A percentile compares a stretch with the other conserved stretches of the same genome.
These are phyloP conservation scores for Globisporangium ultimum DNA, from an alignment of 352 stramenopile species.

Conservation along the genomic window DNA sequence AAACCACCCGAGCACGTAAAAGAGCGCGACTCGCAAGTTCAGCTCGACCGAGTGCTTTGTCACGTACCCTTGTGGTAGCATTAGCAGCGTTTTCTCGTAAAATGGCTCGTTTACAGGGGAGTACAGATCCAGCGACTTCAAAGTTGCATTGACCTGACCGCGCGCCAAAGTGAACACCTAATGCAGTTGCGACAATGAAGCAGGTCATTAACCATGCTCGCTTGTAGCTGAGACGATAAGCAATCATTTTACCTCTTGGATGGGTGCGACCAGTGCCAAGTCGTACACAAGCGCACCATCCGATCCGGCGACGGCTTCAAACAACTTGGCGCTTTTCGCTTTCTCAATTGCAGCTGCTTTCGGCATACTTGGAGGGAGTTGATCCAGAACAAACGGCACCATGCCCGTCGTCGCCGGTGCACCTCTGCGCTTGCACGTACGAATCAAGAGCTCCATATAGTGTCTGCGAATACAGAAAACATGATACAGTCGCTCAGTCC, in stretches of 20 bases:
- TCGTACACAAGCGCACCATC: slow-evolving; percentile 95
- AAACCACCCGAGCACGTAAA: slow-evolving; percentile 91
- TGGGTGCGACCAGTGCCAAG: slow-evolving; percentile 77
- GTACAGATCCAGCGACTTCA: background rate
- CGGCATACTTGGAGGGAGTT: slow-evolving; percentile 66
- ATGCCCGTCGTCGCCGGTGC: slow-evolving; percentile 96
- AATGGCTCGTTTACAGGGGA: slow-evolving; percentile 24
- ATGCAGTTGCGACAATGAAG: background rate
- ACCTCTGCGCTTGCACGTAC: slow-evolving; percentile 91
- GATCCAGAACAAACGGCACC: slow-evolving; percentile 92
- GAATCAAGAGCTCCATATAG: slow-evolving; percentile 93
- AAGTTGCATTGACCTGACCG: background rate
- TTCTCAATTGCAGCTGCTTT: slow-evolving; percentile 73
- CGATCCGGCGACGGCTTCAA: slow-evolving; percentile 87
- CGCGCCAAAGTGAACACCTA: slow-evolving; percentile 15
- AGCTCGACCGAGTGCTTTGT: slow-evolving; percentile 76
- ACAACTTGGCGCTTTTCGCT: slow-evolving; percentile 79
- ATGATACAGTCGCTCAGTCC: background rate
- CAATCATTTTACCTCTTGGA: slow-evolving; percentile 31
- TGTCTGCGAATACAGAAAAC: slow-evolving; percentile 20
- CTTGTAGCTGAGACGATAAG: background rate
- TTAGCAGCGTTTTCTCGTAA: slow-evolving; percentile 47
- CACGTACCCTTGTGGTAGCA: slow-evolving; percentile 55
- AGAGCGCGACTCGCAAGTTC: slow-evolving; percentile 87
- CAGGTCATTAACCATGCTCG: too few species aligned